Evolutionary conservation across 139 green algal genomes (phyloP).

Genomic region (Chlamydomonas sphaeroides): DNA sequence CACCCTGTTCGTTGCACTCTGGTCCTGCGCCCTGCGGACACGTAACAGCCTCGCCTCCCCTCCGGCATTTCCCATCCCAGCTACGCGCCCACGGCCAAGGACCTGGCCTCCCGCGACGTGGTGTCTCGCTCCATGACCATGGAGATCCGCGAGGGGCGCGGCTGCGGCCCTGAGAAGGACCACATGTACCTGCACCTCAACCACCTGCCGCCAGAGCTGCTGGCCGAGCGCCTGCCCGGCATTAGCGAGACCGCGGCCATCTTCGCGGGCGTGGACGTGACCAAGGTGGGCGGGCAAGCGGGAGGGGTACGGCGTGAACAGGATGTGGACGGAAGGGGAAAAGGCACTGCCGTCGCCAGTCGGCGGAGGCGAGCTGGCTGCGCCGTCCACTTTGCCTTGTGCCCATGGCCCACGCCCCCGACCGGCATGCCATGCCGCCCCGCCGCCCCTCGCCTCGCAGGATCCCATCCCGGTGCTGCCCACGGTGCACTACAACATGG

Average conservation of each 20-base stretch:
- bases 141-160: conserved; percentile 93
- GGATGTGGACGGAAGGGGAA: too few species aligned
- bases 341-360: not conserved
- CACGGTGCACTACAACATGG: conserved; percentile 99
- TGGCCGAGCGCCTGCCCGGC: conserved; percentile 96
- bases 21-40: too few species aligned
- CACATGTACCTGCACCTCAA: conserved; percentile 99
- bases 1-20: too few species aligned
- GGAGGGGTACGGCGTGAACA: too few species aligned
- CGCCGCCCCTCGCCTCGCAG: conserved; percentile 41
- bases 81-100: conserved; percentile 97
- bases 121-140: conserved; percentile 95
- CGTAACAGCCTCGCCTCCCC: too few species aligned
- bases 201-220: conserved; percentile 95
- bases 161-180: conserved; percentile 85
- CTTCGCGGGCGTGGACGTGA: conserved; percentile 98
- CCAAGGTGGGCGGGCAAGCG: conserved; percentile 76
- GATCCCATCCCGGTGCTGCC: conserved; percentile 97
- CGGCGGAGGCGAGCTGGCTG: not conserved
- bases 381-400: not conserved
- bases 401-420: not conserved
- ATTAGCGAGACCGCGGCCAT: conserved; percentile 99
- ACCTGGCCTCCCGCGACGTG: conserved; percentile 97
- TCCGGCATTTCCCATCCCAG: conserved; percentile 33
- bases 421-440: not conserved